These are phyloP conservation scores for Gymnopus androsaceus DNA, from an alignment of 1,284 basidiomycete species.

Conservation along the genomic window DNA sequence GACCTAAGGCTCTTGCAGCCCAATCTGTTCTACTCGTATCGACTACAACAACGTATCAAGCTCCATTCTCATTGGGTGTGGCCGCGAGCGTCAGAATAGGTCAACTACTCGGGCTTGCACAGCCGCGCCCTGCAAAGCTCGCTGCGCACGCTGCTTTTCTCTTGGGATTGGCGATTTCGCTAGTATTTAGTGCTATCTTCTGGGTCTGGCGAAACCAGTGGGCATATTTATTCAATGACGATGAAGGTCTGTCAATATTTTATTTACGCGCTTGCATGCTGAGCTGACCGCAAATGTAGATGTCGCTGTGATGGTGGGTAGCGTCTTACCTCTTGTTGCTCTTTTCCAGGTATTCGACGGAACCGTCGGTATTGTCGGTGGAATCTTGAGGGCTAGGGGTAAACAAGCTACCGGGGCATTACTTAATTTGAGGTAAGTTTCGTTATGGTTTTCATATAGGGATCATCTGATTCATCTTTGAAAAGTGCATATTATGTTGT, in stretches of 20 bases:
- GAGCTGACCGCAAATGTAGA: slow-evolving; percentile 34
- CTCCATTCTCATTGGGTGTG: slow-evolving; percentile 79
- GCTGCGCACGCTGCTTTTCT: slow-evolving; percentile 65
- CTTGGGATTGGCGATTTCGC: slow-evolving; percentile 58
- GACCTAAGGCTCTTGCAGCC: slow-evolving; percentile 64
- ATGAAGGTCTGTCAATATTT: slow-evolving; percentile 48
- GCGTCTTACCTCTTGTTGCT: slow-evolving; percentile 75
- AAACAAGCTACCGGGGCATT: slow-evolving; percentile 46
- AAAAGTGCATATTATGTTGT: slow-evolving; percentile 65
- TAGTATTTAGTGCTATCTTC: slow-evolving; percentile 67
- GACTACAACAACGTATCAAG: slow-evolving; percentile 80
- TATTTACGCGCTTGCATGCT: too few species aligned
- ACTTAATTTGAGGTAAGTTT: slow-evolving; percentile 30
- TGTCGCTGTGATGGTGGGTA: slow-evolving; percentile 67
- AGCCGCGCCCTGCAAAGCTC: slow-evolving; percentile 66
- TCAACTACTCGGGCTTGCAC: slow-evolving; percentile 77
- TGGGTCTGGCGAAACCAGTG: slow-evolving; percentile 72
- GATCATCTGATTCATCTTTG: too few species aligned
- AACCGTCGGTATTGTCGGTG: slow-evolving; percentile 65
- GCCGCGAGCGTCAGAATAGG: slow-evolving; percentile 86
- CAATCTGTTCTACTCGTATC: slow-evolving; percentile 78
- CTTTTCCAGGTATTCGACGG: slow-evolving; percentile 85
- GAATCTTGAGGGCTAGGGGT: slow-evolving; percentile 78
- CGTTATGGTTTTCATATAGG: not conserved
- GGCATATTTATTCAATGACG: slow-evolving; percentile 86